Percentiles rank a stretch among this genome's conserved stretches.
Evolutionary conservation across 129 eudicot species (phyloP).

Genomic region (Flaveria bidentis): DNA sequence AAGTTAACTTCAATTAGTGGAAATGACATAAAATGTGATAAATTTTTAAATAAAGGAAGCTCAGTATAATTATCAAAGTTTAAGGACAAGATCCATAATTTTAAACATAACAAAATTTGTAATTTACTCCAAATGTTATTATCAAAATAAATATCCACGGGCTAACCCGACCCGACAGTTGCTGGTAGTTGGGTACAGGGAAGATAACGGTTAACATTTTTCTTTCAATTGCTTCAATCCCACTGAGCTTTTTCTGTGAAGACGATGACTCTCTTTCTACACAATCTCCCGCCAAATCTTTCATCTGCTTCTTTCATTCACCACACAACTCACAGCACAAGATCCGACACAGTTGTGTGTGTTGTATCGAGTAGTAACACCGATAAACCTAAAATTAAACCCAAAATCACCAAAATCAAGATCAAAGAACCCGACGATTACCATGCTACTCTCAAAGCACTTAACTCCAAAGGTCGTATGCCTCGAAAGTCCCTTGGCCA

Average conservation of each 20-base stretch:
- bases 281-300: slow-evolving; percentile 38
- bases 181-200: neutral
- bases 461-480: slow-evolving; percentile 81
- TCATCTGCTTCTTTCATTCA: slow-evolving; percentile 25
- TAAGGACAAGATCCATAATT: too few species aligned
- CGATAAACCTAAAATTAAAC: slow-evolving; percentile 27
- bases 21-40: too few species aligned
- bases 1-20: too few species aligned
- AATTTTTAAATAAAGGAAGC: too few species aligned
- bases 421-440: slow-evolving; percentile 69
- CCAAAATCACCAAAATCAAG: slow-evolving; percentile 40
- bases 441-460: slow-evolving; percentile 85
- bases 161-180: neutral
- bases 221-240: slow-evolving; percentile 1
- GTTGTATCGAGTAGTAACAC: slow-evolving; percentile 27
- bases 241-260: slow-evolving; percentile 17
- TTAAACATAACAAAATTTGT: too few species aligned
- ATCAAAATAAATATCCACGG: too few species aligned
- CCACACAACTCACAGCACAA: slow-evolving; percentile 9
- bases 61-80: too few species aligned
- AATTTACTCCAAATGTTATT: too few species aligned
- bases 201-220: slow-evolving; percentile 17
- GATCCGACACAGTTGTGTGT: slow-evolving; percentile 12
- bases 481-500: slow-evolving; percentile 98
- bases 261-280: slow-evolving; percentile 42